Evolutionary conservation across 2,329 filamentous ascomycete genomes (phyloP).

Genomic region (Alternaria ventricosa): DNA sequence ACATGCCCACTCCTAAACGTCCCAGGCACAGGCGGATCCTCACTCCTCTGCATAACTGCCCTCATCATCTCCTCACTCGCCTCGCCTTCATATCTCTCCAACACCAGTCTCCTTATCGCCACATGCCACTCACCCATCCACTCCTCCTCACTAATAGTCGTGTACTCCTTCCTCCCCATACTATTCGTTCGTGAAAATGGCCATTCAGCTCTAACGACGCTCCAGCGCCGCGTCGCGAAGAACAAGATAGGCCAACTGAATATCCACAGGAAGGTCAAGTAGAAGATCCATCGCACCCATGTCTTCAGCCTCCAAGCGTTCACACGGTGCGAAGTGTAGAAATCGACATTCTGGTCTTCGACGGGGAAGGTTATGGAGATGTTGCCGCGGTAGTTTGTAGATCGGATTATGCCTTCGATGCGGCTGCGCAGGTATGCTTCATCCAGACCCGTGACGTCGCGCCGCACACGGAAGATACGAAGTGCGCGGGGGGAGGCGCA

Average conservation of each 20-base stretch:
- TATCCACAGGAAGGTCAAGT: conserved; percentile 71
- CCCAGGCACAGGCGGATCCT: conserved; percentile 54
- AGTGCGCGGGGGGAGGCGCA: conserved; percentile 64
- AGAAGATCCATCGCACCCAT: conserved; percentile 71
- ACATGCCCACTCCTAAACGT: conserved; percentile 36
- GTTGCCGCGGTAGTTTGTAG: conserved; percentile 71
- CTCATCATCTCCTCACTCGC: conserved; percentile 57
- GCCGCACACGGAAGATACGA: conserved; percentile 57
- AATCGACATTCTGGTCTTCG: conserved; percentile 62
- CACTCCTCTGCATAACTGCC: conserved; percentile 39
- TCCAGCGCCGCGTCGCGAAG: conserved; percentile 70
- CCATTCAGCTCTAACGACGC: conserved; percentile 69
- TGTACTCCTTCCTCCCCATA: conserved; percentile 55
- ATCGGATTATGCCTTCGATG: conserved; percentile 64
- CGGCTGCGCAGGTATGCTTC: conserved; percentile 58
- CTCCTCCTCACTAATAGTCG: conserved; percentile 57
- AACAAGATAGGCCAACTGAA: conserved; percentile 74
- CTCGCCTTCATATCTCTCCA: conserved; percentile 63
- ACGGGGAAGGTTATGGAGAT: conserved; percentile 66
- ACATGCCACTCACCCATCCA: conserved; percentile 70
- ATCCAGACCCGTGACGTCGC: conserved; percentile 67
- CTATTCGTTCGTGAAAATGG: conserved; percentile 54
- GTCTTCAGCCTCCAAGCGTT: conserved; percentile 70
- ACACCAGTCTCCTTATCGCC: conserved; percentile 65
- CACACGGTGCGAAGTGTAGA: conserved; percentile 67